Evolutionary conservation across 495 filamentous ascomycete species (phyloP), one percentile per base, ranked within the genome.

Genomic region (Aspergillus ostianus): DNA sequence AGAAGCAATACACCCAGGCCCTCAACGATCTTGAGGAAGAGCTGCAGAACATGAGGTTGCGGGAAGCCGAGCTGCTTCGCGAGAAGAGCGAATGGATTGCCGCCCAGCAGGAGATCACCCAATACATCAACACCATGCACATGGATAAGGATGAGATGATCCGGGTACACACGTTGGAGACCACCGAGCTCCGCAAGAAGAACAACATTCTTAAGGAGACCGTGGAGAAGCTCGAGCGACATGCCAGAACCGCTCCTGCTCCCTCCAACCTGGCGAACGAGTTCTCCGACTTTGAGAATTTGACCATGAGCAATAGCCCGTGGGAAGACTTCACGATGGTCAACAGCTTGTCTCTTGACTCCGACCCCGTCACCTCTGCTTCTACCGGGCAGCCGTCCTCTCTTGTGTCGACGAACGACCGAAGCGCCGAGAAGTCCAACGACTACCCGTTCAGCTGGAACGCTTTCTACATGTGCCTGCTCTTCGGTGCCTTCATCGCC

Each of bases 401-500:
- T 15, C 53, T 64, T 47, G 63, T 67, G 36, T 59, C 66, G 32
- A 58, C 63, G 18, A 69, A 73, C 51, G 70, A 75, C 27, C 80
- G 78, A 61, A 74, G 83, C 55, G 86, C 86, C 81, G 88, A 93
- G 58, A 85, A 85, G 76, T 82, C 88, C 77, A 78, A 82, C 69
- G 81, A 81, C 60, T 73, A 81, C 56, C 76, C 81, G 41, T 80
- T 87, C 72, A 75, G 76, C 73, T 81, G 83, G 74, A 85, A 85
- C 41, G 71, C 81, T 29, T 81, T 86, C 67, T 80, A 80, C 65
- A 84, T 85, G 92, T 90, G 97, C 64, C 90, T 98, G 60, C 90
- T 98, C 58, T 93, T 96, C 67, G 94, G 94, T 66, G 94, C 94
- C 53, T 97, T 96, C 72, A 92, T 98, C 61, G 92, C 93, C 55